Base-by-base conservation (phyloP, 768 basidiomycete species). In the Lactarius pseudohatsudake region DNA sequence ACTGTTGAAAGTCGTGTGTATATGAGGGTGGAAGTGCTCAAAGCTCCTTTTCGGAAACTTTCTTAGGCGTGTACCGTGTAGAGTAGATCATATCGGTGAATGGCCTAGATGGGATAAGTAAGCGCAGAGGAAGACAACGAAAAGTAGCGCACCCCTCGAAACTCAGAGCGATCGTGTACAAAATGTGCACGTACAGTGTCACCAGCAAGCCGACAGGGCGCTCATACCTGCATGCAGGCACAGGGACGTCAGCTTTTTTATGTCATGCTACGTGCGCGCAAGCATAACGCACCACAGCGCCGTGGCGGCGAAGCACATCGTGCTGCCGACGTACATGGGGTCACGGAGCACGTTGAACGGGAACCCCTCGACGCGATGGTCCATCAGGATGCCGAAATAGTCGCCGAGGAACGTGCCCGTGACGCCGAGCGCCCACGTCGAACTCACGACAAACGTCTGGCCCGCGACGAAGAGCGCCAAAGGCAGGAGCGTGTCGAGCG, bases 261-360 rank as follows among this genome's bases (percentile, higher is more conserved):
- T n/a, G 26, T n/a, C 18, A 65, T 57, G 55, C 41, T 41, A 58
- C 40, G 57, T 30, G 41, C 4, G 16, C 34, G 10, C 34, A 38
- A 45, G 60, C 28, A 28, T 7, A 22, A 75, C 88, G 72, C 66
- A 94, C 94, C 94, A 96, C 40, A 99, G 81, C 0, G 96, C 90
- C 1, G 86, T 87, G 26, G 88, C 96, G 43, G 85, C 78, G 78
- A 98, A 98, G 75, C 88, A 92, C 80, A 99, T 79, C 6, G 94
- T 95, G 73, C 90, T 94, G 9, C 96, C 96, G 56, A 94, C 91
- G 74, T 99, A 98, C 96, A 99, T 99, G 0, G 96, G 96, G 76
- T 97, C 90, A 22, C 85, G 82, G 50, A 96, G 81, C 57, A 97
- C 84, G 75, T 96, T 96, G 83, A 98, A 99, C 0, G 96, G 96